Conservation (phyloP, 2,329 filamentous ascomycete genomes). For the Aspergillus novoparasiticus region DNA sequence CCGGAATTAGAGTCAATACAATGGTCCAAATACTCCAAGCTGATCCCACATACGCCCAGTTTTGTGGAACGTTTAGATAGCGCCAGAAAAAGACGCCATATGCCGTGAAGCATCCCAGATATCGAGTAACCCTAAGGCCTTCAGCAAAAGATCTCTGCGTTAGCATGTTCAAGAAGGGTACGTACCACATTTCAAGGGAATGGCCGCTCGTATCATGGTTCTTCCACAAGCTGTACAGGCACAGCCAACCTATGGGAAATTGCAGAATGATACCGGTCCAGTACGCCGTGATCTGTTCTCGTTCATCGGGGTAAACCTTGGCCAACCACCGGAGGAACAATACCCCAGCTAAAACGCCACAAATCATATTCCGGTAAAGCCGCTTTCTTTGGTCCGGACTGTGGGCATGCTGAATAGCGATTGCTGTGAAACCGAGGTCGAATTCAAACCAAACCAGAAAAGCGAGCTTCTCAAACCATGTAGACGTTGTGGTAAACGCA, state of each 20-base stretch:
- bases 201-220: constrained; percentile 18
- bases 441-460: constrained; percentile 24
- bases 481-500: constrained; percentile 20
- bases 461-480: constrained; percentile 13
- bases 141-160: background rate
- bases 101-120: constrained; percentile 23
- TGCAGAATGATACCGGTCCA: constrained; percentile 25
- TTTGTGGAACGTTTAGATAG: constrained; percentile 23
- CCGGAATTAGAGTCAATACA: constrained; percentile 21
- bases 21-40: constrained; percentile 23
- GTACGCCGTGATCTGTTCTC: constrained; percentile 24
- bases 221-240: constrained; percentile 15
- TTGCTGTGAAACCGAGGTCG: constrained; percentile 15
- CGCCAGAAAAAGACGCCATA: constrained; percentile 26
- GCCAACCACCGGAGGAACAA: constrained; percentile 6
- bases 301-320: constrained; percentile 20
- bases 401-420: constrained; percentile 16
- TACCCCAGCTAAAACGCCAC: constrained; percentile 11
- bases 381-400: background rate
- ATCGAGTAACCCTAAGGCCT: constrained; percentile 18
- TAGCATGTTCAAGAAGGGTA: background rate
- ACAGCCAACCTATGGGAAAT: constrained; percentile 23
- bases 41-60: constrained; percentile 25
- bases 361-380: constrained; percentile 14
- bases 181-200: constrained; percentile 24